These are phyloP conservation scores for Lasiodiplodia theobromae DNA, from an alignment of 2,329 filamentous ascomycete species.

Conservation along the genomic window DNA sequence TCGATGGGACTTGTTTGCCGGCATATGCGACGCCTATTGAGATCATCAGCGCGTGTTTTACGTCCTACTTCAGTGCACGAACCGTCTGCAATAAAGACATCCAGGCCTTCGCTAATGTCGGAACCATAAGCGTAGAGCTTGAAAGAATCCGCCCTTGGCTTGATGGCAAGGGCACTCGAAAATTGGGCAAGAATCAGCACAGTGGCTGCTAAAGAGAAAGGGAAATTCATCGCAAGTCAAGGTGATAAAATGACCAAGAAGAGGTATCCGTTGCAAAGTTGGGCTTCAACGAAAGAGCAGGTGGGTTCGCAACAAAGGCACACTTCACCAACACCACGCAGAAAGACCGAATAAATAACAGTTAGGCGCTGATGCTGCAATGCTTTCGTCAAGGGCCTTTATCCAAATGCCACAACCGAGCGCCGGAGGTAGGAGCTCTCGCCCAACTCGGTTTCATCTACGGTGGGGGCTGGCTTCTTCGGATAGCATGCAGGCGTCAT, in stretches of 20 bases:
- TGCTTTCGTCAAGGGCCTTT: not conserved
- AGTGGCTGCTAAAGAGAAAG: conserved; percentile 6
- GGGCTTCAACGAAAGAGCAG: conserved; percentile 9
- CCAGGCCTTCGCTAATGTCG: conserved; percentile 37
- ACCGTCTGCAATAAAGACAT: conserved; percentile 46
- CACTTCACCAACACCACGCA: not conserved
- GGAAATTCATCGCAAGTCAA: conserved; percentile 5
- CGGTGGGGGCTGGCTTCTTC: not conserved
- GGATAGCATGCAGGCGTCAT: conserved; percentile 9
- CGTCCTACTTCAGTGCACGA: conserved; percentile 22
- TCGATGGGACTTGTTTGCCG: conserved; percentile 34
- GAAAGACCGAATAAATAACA: not conserved
- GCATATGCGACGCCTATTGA: conserved; percentile 44
- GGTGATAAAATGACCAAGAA: not conserved
- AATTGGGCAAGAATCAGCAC: conserved; percentile 12
- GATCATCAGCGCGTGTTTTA: conserved; percentile 6
- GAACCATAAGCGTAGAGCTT: conserved; percentile 43
- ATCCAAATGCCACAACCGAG: not conserved
- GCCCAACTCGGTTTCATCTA: conserved; percentile 1
- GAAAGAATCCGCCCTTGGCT: conserved; percentile 31
- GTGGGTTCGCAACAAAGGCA: not conserved
- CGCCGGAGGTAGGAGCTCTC: not conserved
- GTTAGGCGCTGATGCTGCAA: not conserved
- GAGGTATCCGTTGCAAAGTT: not conserved
- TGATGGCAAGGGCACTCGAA: not conserved